phyloP scores from a whole-genome alignment of 805 yeast species.

The Metschnikowia aberdeeniae region DNA sequence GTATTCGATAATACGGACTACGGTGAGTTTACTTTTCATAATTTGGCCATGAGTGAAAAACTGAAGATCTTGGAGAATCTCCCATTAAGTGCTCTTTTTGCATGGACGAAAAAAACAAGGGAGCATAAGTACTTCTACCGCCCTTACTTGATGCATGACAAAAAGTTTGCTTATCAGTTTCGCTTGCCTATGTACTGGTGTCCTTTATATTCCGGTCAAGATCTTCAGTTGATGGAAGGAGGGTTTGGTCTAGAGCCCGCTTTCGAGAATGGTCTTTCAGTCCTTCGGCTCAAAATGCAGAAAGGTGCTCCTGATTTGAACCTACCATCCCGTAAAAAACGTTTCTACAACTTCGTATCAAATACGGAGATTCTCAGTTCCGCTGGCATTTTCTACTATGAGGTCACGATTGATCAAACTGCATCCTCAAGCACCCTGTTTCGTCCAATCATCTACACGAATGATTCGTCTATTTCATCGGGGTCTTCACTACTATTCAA shows the following conservation, averaged over 20 bases:
- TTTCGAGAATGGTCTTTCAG: slow-evolving; percentile 28
- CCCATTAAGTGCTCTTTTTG: slow-evolving; percentile 11
- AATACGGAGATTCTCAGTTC: slow-evolving; percentile 31
- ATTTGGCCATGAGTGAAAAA: neutral
- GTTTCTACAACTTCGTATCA: slow-evolving; percentile 35
- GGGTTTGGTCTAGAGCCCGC: slow-evolving; percentile 23
- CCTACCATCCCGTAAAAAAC: slow-evolving; percentile 7
- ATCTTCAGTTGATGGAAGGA: slow-evolving; percentile 21
- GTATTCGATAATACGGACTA: slow-evolving; percentile 10
- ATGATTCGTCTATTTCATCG: slow-evolving; percentile 32
- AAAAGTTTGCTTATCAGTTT: slow-evolving; percentile 23
- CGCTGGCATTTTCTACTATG: slow-evolving; percentile 40
- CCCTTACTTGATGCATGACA: slow-evolving; percentile 26
- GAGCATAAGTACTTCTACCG: slow-evolving; percentile 24
- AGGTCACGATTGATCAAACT: slow-evolving; percentile 34
- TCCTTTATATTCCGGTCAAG: slow-evolving; percentile 29
- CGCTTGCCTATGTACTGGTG: slow-evolving; percentile 38
- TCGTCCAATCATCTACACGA: slow-evolving; percentile 30
- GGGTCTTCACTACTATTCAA: slow-evolving; percentile 30
- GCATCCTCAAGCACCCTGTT: slow-evolving; percentile 28
- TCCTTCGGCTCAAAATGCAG: slow-evolving; percentile 21
- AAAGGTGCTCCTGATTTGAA: neutral
- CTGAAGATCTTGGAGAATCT: slow-evolving; percentile 1
- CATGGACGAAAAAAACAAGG: slow-evolving; percentile 12
- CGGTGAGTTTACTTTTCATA: slow-evolving; percentile 13